phyloP scores from a whole-genome alignment of 257 asterid genomes.

The Solanum arcanum region DNA sequence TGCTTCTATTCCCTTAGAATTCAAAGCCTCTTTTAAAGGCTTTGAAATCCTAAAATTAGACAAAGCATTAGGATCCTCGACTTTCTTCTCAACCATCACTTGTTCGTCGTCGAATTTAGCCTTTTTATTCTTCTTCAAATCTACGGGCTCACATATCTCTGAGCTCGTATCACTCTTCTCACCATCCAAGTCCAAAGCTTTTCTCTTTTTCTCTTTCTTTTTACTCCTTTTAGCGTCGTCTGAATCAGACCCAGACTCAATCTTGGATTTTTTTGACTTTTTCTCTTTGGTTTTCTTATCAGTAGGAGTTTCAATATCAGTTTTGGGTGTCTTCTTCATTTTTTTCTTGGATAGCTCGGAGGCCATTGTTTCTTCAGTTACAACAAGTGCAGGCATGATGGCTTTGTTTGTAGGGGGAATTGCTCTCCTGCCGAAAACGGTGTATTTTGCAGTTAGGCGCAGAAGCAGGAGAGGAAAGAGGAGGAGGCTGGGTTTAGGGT shows the following conservation, averaged over 20 bases:
- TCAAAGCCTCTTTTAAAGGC: conserved; percentile 12
- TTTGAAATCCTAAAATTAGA: conserved; percentile 12
- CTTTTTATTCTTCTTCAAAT: conserved; percentile 3
- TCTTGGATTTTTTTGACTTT: background rate
- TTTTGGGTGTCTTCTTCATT: background rate
- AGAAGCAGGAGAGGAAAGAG: conserved; percentile 1
- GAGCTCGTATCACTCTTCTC: background rate
- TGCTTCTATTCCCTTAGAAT: conserved; percentile 50
- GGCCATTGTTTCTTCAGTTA: background rate
- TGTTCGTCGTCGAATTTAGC: background rate
- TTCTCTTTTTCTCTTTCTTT: background rate
- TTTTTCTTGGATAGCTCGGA: background rate
- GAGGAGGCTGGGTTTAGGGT: background rate
- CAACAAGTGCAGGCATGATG: background rate
- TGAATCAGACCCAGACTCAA: background rate
- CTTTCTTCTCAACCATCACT: background rate
- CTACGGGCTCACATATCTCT: background rate
- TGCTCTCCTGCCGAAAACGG: background rate
- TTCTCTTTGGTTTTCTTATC: background rate
- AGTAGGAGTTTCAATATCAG: background rate
- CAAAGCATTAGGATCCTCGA: conserved; percentile 10
- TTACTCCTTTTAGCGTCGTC: background rate
- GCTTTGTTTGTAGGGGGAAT: background rate
- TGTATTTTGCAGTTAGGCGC: background rate
- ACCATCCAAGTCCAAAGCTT: background rate